Evolutionary conservation across 257 asterid species (phyloP), one percentile per base, ranked within the genome.

Genomic region (Forsythia suspensa): DNA sequence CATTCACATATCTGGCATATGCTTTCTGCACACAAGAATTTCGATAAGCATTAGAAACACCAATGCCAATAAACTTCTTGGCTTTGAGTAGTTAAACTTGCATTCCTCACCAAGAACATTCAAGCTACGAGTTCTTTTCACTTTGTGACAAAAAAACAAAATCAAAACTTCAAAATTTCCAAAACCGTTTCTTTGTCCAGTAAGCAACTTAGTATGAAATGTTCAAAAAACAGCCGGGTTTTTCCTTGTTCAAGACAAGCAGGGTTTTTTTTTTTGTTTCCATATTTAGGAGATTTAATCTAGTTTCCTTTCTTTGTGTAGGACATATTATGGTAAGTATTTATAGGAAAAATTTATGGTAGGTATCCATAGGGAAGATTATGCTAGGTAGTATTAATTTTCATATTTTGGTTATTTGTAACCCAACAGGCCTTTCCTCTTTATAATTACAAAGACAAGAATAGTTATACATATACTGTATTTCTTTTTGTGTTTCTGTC

Each of bases 1-100:
- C 97, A 80, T 90, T 89, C 65, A 95, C 94, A 67, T 87, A 95
- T 16, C 84, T 87, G 78, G 98, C 97, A 84, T 93, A 95, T 81
- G 98, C 94, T 81, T 90, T 92, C 99, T 95, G 91, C 82, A 86
- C n/a, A 74, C 40, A 75, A 76, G 66, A 80, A 74, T 46, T 68
- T 74, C 72, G 24, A 40, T 24, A 20, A 74, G 82, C 73, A 76
- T 48, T 73, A 74, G 39, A 70, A 9, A 76, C 66, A n/a, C 66
- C 7, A 3, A 55, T 6, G 5, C 18, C 7, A 55, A 55, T 57
- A n/a, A 57, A n/a, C 29, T 57, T 57, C 66, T 57, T 57, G 24
- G 29, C 20, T 15, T 15, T 48, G 59, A 48, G 6, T 13, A 57
- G n/a, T 18, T 52, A 24, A 57, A 57, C 66, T 57, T 57, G 66